These are phyloP conservation scores for Fusarium agapanthi DNA, from an alignment of 2,329 filamentous ascomycete genomes.

Conservation along the genomic window DNA sequence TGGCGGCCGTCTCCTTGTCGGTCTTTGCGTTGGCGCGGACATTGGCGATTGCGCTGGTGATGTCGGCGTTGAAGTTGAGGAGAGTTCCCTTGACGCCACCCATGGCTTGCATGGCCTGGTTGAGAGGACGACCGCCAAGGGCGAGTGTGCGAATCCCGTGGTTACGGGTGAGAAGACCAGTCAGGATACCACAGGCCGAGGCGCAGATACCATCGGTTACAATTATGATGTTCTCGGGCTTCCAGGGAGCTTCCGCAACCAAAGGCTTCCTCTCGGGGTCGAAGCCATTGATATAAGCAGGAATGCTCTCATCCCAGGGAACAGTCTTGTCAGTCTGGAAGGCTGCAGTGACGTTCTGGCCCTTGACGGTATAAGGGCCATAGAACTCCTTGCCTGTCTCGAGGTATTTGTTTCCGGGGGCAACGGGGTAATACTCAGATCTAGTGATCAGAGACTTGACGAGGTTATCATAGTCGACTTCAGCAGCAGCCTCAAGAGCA, in stretches of 20 bases:
- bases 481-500: constrained; percentile 25
- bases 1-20: constrained; percentile 4
- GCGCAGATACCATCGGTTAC: constrained; percentile 39
- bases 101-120: constrained; percentile 66
- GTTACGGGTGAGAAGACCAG: constrained; percentile 48
- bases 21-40: constrained; percentile 20
- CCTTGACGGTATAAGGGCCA: constrained; percentile 32
- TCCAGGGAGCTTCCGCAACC: constrained; percentile 29
- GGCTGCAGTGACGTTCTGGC: constrained; percentile 34
- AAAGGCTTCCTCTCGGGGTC: constrained; percentile 22
- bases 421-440: constrained; percentile 20
- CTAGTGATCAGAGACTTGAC: constrained; percentile 15
- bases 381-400: constrained; percentile 34
- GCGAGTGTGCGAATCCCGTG: constrained; percentile 50
- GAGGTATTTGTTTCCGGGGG: constrained; percentile 12
- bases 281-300: constrained; percentile 33
- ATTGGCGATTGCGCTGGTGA: background rate
- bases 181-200: constrained; percentile 37
- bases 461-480: constrained; percentile 31
- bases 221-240: constrained; percentile 38
- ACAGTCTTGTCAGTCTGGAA: constrained; percentile 25
- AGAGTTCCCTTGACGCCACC: constrained; percentile 70
- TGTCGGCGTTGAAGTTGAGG: constrained; percentile 26
- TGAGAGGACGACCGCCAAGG: constrained; percentile 67
- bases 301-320: constrained; percentile 12